Evolutionary conservation across 805 yeast species (phyloP).

Genomic region (Schizosaccharomyces pombe): DNA sequence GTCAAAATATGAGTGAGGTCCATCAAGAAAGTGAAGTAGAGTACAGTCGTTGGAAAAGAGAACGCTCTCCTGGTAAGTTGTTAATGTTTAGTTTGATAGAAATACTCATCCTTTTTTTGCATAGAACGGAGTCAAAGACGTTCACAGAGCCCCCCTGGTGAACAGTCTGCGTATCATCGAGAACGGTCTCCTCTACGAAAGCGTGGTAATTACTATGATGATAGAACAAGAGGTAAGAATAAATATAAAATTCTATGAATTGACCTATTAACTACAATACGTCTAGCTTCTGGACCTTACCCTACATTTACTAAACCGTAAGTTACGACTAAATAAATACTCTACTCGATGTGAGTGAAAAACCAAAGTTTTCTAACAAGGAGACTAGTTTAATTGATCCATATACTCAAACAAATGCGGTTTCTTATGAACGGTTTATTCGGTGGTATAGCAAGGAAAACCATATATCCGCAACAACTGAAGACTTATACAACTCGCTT

Average conservation of each 20-base stretch:
- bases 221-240: not conserved
- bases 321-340: too few species aligned
- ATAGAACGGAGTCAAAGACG: not conserved
- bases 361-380: too few species aligned
- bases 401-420: not conserved
- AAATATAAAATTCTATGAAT: not conserved
- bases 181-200: not conserved
- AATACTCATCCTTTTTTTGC: not conserved
- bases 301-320: not conserved
- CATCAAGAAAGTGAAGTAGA: too few species aligned
- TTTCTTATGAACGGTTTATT: not conserved
- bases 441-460: conserved; percentile 1
- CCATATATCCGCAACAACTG: not conserved
- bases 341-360: too few species aligned
- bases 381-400: not conserved
- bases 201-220: not conserved
- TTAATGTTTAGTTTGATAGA: not conserved
- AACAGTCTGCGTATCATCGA: not conserved
- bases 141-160: not conserved
- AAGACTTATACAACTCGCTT: conserved; percentile 3
- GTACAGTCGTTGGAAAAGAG: not conserved
- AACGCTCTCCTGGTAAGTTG: not conserved
- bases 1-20: too few species aligned
- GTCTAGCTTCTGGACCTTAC: not conserved
- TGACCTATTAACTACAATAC: not conserved